Evolutionary conservation across 1,284 basidiomycete genomes (phyloP), one percentile per base, ranked within the genome.

Genomic region (Rhizoctonia solani): DNA sequence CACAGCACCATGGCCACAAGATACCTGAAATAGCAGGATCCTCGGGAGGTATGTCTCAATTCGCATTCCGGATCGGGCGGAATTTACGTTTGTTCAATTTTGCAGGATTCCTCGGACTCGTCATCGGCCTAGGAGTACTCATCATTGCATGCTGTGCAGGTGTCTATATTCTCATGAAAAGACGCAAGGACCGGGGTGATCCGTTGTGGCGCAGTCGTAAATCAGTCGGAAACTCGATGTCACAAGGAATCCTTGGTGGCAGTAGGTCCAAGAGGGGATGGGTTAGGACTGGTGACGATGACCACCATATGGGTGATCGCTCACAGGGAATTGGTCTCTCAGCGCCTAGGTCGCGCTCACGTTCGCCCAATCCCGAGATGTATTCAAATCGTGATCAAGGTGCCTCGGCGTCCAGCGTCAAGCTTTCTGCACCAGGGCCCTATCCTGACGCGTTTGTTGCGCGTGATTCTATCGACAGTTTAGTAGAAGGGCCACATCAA

Each of bases 71-170:
- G 21, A 41, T 14, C 21, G 21, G 11, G 21, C 9, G 21, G 9
- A 11, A 50, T 23, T 23, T 25, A 9, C 6, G 19, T 49, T 34
- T n/a, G 42, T 14, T 42, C 16, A 44, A 13, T 34, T 32, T 16
- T n/a, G 30, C 53, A 47, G 69, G 69, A 14, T 70, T 70, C 50
- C 54, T 70, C 14, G 69, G 69, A 25, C 54, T 70, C 9, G 61
- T 70, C 19, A 66, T 68, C 8, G 69, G 69, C 37, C 69, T 70
- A 19, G 69, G 69, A 8, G 34, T 70, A 23, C 67, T 70, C 13
- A 66, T 70, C 54, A 66, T 70, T 27, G 69, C 53, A 37, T 66
- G 54, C 52, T 65, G 59, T 32, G 32, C 66, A 23, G 67, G 46
- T 13, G 67, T 70, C 4, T 70, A 37, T 46, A 25, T 66, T 39